These are phyloP conservation scores for Letharia columbiana DNA, from an alignment of 495 filamentous ascomycete genomes.

Conservation along the genomic window DNA sequence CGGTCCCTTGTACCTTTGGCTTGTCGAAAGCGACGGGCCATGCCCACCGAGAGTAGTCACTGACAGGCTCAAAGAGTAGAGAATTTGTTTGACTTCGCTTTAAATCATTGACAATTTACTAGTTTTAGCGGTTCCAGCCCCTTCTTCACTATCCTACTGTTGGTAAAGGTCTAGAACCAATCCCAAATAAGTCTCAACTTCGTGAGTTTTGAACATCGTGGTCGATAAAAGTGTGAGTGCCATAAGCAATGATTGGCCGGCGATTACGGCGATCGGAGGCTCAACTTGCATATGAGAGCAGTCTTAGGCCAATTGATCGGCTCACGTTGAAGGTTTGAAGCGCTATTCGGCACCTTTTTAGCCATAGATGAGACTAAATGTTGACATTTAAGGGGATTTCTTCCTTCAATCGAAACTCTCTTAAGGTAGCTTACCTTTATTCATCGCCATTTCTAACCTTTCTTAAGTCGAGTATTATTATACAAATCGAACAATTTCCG, in stretches of 20 bases:
- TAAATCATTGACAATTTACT: neutral
- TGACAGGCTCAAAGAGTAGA: too few species aligned
- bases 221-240: neutral
- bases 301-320: neutral
- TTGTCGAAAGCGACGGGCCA: too few species aligned
- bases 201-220: neutral
- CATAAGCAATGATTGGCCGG: neutral
- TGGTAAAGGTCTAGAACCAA: too few species aligned
- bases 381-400: neutral
- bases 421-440: neutral
- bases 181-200: neutral
- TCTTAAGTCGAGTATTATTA: neutral
- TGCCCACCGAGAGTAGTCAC: too few species aligned
- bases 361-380: too few species aligned
- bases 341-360: neutral
- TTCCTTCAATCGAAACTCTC: neutral
- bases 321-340: neutral
- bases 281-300: neutral
- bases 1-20: too few species aligned
- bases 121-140: neutral
- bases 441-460: neutral
- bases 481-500: neutral
- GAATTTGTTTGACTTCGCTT: neutral
- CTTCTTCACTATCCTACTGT: neutral
- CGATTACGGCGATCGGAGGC: neutral